Percentiles rank a stretch among this genome's conserved stretches.
Evolutionary conservation across 2,329 filamentous ascomycete genomes (phyloP).

Genomic region (Cladosporium sphaerospermum): DNA sequence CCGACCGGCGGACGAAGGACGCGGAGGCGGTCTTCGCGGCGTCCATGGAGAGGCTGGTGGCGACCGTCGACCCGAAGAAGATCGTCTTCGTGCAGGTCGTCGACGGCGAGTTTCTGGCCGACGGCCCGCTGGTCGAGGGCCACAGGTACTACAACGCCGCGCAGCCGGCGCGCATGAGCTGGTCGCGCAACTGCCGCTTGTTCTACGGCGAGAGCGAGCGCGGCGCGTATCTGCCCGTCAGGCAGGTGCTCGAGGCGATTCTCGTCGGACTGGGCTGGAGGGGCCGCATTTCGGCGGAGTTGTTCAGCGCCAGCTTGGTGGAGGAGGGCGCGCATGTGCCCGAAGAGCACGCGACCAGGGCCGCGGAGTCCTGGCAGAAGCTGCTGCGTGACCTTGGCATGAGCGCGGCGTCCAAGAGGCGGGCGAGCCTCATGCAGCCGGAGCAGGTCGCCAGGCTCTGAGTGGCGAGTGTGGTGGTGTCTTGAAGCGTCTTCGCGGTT

Average conservation of each 20-base stretch:
- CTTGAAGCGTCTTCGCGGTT: not conserved
- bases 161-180: constrained; percentile 65
- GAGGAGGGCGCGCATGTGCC: constrained; percentile 49
- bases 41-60: constrained; percentile 51
- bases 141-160: constrained; percentile 54
- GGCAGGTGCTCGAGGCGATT: constrained; percentile 55
- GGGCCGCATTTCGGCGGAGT: constrained; percentile 66
- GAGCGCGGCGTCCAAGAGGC: constrained; percentile 1
- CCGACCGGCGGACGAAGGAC: constrained; percentile 46
- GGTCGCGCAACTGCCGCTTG: constrained; percentile 67
- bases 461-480: not conserved
- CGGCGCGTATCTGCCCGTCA: constrained; percentile 63
- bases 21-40: constrained; percentile 50
- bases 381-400: constrained; percentile 35
- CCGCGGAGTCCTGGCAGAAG: constrained; percentile 46
- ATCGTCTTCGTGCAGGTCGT: constrained; percentile 73
- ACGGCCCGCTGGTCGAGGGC: constrained; percentile 48
- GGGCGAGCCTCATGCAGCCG: constrained; percentile 4
- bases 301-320: constrained; percentile 58
- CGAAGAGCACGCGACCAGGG: constrained; percentile 49
- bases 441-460: constrained; percentile 9
- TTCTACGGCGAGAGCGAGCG: constrained; percentile 59
- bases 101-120: constrained; percentile 59
- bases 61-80: constrained; percentile 54
- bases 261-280: constrained; percentile 59